A percentile compares a stretch with the other conserved stretches of the same genome.
phyloP scores from a whole-genome alignment of 371 early-diverging fungal genomes.

The Mortierella sp. region DNA sequence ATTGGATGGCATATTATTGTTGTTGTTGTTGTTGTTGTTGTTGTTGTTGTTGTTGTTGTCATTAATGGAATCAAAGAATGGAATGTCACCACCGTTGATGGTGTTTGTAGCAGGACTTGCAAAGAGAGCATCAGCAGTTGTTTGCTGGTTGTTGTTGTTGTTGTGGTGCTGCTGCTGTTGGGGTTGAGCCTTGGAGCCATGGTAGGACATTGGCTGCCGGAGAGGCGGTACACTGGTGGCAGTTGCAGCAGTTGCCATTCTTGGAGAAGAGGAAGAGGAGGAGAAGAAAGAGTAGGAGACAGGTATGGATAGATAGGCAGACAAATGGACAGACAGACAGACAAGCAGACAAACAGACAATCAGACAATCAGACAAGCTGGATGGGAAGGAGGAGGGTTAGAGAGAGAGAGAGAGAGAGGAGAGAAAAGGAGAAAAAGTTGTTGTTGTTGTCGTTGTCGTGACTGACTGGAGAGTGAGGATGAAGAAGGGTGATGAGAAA shows the following conservation, averaged over 20 bases:
- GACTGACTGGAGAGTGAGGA: background rate
- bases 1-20: constrained; percentile 2
- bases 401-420: background rate
- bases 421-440: constrained; percentile 6
- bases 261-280: background rate
- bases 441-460: too few relatives aligned
- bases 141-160: constrained; percentile 8
- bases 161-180: background rate
- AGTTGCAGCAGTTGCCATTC: constrained; percentile 36
- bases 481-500: background rate
- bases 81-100: constrained; percentile 11
- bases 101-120: constrained; percentile 15
- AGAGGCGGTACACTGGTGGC: constrained; percentile 15
- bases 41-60: background rate
- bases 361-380: too few relatives aligned
- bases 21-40: constrained; percentile 1
- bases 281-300: background rate
- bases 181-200: constrained; percentile 10
- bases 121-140: constrained; percentile 47
- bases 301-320: background rate
- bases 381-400: too few relatives aligned
- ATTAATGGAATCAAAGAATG: constrained; percentile 20
- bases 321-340: background rate
- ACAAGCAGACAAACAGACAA: too few relatives aligned
- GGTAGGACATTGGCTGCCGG: constrained; percentile 8